Evolutionary conservation across 345 rosid species (phyloP).

Genomic region (Dovyalis caffra): DNA sequence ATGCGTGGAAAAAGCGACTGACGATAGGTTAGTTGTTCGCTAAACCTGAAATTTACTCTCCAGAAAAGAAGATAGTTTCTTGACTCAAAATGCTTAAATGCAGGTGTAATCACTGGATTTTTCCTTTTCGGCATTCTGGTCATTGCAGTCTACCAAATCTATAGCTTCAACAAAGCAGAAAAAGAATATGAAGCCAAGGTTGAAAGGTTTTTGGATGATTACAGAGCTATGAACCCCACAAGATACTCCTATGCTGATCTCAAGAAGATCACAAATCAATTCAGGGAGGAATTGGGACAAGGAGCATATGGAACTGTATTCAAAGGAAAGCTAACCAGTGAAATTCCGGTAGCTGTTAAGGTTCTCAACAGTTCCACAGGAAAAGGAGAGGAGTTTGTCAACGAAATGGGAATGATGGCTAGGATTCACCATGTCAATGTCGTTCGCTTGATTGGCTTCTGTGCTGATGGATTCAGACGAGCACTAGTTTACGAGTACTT

Average conservation of each 20-base stretch:
- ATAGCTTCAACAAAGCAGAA: background rate
- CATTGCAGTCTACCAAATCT: background rate
- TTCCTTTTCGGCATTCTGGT: background rate
- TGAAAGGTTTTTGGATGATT: conserved; percentile 14
- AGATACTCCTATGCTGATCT: conserved; percentile 8
- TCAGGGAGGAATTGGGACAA: background rate
- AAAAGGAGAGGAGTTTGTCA: conserved; percentile 11
- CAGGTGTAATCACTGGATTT: background rate
- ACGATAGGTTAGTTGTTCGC: background rate
- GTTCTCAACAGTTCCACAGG: background rate
- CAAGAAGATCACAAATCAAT: conserved; percentile 2
- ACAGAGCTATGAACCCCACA: conserved; percentile 15
- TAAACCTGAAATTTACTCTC: background rate
- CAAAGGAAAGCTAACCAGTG: conserved; percentile 9
- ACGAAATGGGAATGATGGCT: conserved; percentile 3
- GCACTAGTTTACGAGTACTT: conserved; percentile 7
- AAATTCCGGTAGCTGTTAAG: conserved; percentile 11
- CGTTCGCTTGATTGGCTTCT: conserved; percentile 12
- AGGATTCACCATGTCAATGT: conserved; percentile 16
- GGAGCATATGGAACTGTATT: conserved; percentile 15
- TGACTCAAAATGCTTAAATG: background rate
- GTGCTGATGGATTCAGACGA: conserved; percentile 11
- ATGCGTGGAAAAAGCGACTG: too few species aligned
- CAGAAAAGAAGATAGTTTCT: background rate
- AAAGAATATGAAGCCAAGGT: conserved; percentile 3